Evolutionary conservation across 2,329 filamentous ascomycete species (phyloP), one percentile per base, ranked within the genome.

Genomic region (Alternaria sp.): DNA sequence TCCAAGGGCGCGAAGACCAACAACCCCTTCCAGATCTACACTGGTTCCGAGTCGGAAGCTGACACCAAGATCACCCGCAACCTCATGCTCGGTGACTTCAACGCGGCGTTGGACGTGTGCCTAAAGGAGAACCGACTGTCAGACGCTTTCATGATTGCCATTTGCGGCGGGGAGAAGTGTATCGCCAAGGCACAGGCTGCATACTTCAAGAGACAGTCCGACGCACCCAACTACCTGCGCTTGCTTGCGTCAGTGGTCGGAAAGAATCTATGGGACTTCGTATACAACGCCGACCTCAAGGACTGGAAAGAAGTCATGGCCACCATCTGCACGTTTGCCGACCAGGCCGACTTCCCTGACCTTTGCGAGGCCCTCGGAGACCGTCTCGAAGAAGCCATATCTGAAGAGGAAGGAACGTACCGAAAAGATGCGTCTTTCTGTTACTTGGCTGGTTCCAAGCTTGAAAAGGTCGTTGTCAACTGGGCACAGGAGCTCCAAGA

Each of bases 241-340:
- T 86, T 99, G 9, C 86, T 99, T 58, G 91, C 92, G 55, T 97
- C 95, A 6, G 93, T 99, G 55, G 94, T 97, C 61, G 90, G 92
- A 66, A 98, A 98, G 85, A 97, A 99, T 75, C 86, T 99, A 2
- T 98, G 95, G 96, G 96, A 99, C 82, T 88, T 98, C 49, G 96
- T 98, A 8, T 93, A 98, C 82, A 99, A 99, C 75, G 96, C 95
- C 8, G 92, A 97, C 75, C 84, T 99, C 49, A 87, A 87, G 56
- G 92, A 96, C 81, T 99, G 96, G 96, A 98, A 96, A 82, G 96
- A 98, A 81, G 90, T 95, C 4, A 96, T 99, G 92, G 94, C 93
- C 26, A 92, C 94, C 1, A 84, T 99, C 58, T 99, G 96, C 86
- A 98, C 96, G 1, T 99, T 95, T 80, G 96, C 96, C 1, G 91